Base-by-base conservation (phyloP, 2,329 filamentous ascomycete genomes). In the Claviceps citrina region DNA sequence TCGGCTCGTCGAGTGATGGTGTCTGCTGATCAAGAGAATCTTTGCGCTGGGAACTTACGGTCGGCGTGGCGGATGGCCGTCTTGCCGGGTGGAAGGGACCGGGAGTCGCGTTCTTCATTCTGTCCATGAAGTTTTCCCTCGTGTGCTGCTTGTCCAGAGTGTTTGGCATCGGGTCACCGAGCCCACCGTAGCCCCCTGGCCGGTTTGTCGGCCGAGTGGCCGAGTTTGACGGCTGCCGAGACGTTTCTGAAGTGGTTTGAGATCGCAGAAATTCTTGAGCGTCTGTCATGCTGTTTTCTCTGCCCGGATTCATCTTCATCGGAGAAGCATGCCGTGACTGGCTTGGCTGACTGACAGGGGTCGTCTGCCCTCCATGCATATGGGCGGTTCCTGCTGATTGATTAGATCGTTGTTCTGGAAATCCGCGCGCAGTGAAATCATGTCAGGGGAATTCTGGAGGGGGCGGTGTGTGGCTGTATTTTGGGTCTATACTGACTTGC, bases 281-380 rank as follows among this genome's bases (percentile, higher is more conserved):
- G 24, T 54, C 64, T 55, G 60, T 61, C 51, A 54, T 60, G 43
- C 53, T 65, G 49, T 55, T 66, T 38, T 59, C 60, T 38, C 54
- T 66, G 42, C 60, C 63, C 20, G 72, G 68, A 12, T 73, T 76
- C 40, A 68, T 64, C 12, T 73, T 76, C 40, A 68, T 64, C 7
- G 80, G 79, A n/a, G 81, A 84, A 20, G 71, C 64, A 42, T 70
- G 72, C 46, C 67, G 70, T 31, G 75, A 77, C 38, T 70, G 70
- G 48, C 69, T 71, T 18, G 68, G 68, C 41, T 68, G 68, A 57
- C 76, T 83, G 37, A 71, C 63, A 37, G 78, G 78, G 9, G 78
- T 83, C 42, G 79, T 60, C 54, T 79, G 68, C 39, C 68, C 71
- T 38, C 69, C 66, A 30, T 63, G 69, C 44, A 66, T 52, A 49